Percentiles rank a stretch among this genome's conserved stretches.
phyloP scores from a whole-genome alignment of 805 yeast species.

The Candida mattraensis region DNA sequence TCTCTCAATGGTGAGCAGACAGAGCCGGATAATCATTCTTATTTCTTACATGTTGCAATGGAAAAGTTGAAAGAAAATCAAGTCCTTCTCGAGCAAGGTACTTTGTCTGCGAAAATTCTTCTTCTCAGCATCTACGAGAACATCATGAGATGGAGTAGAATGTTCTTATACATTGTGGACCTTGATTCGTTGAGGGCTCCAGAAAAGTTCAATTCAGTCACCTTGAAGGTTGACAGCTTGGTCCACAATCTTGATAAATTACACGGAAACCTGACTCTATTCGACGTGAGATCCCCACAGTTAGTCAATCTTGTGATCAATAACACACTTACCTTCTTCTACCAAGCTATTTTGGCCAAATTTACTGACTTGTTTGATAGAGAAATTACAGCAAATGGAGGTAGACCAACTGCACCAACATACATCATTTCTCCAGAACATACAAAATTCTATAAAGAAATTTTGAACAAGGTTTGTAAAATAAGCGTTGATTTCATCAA shows the following conservation, averaged over 20 bases:
- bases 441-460: slow-evolving; percentile 20
- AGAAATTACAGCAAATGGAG: slow-evolving; percentile 9
- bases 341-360: slow-evolving; percentile 30
- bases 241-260: slow-evolving; percentile 27
- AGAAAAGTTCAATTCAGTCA: slow-evolving; percentile 21
- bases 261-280: slow-evolving; percentile 28
- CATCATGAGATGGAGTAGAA: slow-evolving; percentile 34
- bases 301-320: slow-evolving; percentile 25
- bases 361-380: slow-evolving; percentile 24
- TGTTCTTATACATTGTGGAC: slow-evolving; percentile 31
- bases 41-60: slow-evolving; percentile 33
- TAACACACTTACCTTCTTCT: slow-evolving; percentile 27
- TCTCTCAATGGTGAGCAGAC: slow-evolving; percentile 6
- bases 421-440: slow-evolving; percentile 20
- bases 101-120: slow-evolving; percentile 27
- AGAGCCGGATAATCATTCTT: slow-evolving; percentile 8
- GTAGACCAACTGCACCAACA: slow-evolving; percentile 13
- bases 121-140: slow-evolving; percentile 32
- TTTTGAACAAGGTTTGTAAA: slow-evolving; percentile 21
- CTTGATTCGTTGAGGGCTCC: slow-evolving; percentile 23
- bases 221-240: slow-evolving; percentile 27
- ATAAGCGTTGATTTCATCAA: slow-evolving; percentile 21
- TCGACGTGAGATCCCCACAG: slow-evolving; percentile 28
- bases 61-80: slow-evolving; percentile 28
- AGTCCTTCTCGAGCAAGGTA: slow-evolving; percentile 28